Conservation (phyloP, 257 asterid genomes). For the Sherardia arvensis region DNA sequence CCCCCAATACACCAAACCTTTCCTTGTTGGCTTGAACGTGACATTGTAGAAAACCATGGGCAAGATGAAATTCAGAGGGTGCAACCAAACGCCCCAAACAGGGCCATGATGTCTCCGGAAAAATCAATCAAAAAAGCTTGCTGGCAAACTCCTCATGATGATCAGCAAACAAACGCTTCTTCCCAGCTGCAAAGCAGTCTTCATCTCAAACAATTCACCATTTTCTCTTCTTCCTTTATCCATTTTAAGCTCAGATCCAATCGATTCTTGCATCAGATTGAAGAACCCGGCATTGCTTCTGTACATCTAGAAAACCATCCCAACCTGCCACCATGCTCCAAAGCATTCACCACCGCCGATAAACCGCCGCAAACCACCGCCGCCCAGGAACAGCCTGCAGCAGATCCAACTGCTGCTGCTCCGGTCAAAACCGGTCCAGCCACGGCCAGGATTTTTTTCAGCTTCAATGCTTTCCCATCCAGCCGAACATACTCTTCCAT, state of each 20-base stretch:
- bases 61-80: constrained; percentile 56
- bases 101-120: constrained; percentile 68
- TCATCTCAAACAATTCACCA: constrained; percentile 36
- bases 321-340: constrained; percentile 77
- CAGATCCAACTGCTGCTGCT: constrained; percentile 46
- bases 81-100: constrained; percentile 59
- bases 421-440: constrained; percentile 58
- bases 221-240: constrained; percentile 8
- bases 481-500: constrained; percentile 41
- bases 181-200: constrained; percentile 59
- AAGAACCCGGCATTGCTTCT: constrained; percentile 73
- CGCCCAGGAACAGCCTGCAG: constrained; percentile 21
- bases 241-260: constrained; percentile 33
- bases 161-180: constrained; percentile 59
- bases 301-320: constrained; percentile 84
- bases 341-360: constrained; percentile 49
- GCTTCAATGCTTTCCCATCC: constrained; percentile 39
- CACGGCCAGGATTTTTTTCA: constrained; percentile 40
- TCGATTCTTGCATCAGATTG: constrained; percentile 44
- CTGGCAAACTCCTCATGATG: constrained; percentile 14
- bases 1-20: constrained; percentile 31
- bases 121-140: constrained; percentile 20
- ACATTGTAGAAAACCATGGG: constrained; percentile 58
- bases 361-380: constrained; percentile 55
- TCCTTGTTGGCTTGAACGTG: constrained; percentile 43